Evolutionary conservation across 148 eudicot genomes (phyloP).

Genomic region (Diospyros kaki): DNA sequence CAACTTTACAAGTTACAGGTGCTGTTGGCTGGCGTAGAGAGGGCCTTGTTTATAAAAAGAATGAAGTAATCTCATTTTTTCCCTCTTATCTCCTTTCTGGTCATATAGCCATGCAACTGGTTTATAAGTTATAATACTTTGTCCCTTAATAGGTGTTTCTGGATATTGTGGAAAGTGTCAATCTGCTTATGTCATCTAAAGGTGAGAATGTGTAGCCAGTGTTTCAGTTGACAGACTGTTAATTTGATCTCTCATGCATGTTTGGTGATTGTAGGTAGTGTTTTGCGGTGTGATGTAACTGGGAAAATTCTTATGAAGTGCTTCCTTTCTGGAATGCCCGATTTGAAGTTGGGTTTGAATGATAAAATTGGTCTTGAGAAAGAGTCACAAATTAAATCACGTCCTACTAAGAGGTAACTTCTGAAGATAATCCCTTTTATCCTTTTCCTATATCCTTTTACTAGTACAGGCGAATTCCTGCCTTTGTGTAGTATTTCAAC

Average conservation of each 20-base stretch:
- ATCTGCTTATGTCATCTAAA: constrained; percentile 98
- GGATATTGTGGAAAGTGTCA: constrained; percentile 98
- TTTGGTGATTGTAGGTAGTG: constrained; percentile 57
- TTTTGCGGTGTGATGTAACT: constrained; percentile 96
- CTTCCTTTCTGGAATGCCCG: constrained; percentile 99
- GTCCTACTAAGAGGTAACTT: constrained; percentile 88
- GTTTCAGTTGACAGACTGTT: constrained; percentile 12
- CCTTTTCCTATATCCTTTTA: not conserved
- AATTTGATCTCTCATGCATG: constrained; percentile 13
- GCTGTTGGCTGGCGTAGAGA: constrained; percentile 99
- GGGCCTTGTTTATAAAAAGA: constrained; percentile 93
- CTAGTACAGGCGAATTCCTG: not conserved
- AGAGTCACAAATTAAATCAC: constrained; percentile 90
- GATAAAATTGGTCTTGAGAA: constrained; percentile 99
- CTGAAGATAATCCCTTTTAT: constrained; percentile 9
- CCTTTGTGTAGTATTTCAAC: not conserved
- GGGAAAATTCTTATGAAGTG: constrained; percentile 99
- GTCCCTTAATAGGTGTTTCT: constrained; percentile 66
- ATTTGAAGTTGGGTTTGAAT: constrained; percentile 94
- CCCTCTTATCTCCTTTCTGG: constrained; percentile 4
- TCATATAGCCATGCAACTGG: constrained; percentile 11
- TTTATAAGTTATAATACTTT: constrained; percentile 1
- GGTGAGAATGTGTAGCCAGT: constrained; percentile 33
- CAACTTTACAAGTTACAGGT: constrained; percentile 98
- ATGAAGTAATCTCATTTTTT: constrained; percentile 53